Evolutionary conservation across 2,329 filamentous ascomycete genomes (phyloP).

Genomic region (Metarhizium sp.): DNA sequence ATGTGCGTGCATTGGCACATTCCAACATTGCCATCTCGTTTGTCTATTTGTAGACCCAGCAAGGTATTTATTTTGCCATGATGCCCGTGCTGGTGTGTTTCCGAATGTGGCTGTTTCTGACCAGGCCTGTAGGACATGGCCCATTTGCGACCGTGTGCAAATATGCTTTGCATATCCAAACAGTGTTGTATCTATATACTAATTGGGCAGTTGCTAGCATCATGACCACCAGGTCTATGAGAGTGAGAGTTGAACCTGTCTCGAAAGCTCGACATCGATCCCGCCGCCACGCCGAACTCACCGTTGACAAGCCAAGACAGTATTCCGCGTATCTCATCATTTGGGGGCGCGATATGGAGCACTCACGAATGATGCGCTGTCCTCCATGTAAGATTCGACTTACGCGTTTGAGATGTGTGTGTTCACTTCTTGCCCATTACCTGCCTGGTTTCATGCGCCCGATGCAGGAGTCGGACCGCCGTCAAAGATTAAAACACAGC

Average conservation of each 20-base stretch:
- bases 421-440: not conserved
- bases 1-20: not conserved
- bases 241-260: not conserved
- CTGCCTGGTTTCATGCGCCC: constrained; percentile 1
- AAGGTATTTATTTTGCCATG: not conserved
- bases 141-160: not conserved
- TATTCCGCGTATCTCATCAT: too few species aligned
- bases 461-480: not conserved
- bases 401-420: not conserved
- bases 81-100: not conserved
- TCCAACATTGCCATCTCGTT: not conserved
- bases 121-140: not conserved
- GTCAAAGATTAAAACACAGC: not conserved
- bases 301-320: not conserved
- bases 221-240: not conserved
- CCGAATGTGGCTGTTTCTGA: not conserved
- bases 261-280: not conserved
- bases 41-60: not conserved
- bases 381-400: not conserved
- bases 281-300: not conserved
- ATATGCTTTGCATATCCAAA: not conserved
- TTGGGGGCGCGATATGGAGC: not conserved
- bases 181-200: not conserved
- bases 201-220: not conserved
- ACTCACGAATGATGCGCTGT: not conserved